A percentile compares a stretch with the other conserved stretches of the same genome.
These are phyloP conservation scores for Boletellus sp. DNA, from an alignment of 768 basidiomycete genomes.

Conservation along the genomic window DNA sequence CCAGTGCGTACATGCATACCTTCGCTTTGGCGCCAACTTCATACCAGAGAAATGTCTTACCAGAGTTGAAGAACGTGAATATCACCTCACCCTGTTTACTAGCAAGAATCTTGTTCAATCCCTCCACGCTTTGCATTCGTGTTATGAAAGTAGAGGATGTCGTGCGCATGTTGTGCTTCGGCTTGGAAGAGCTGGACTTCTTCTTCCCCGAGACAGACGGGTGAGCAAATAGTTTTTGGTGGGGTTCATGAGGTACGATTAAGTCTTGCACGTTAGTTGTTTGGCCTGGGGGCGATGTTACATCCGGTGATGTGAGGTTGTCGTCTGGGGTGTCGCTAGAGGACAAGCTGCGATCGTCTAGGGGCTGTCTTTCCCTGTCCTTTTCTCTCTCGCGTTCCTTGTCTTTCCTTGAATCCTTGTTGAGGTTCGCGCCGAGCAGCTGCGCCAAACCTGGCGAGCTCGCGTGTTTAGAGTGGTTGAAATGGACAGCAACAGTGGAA, in stretches of 20 bases:
- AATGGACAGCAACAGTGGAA: slow-evolving; percentile 59
- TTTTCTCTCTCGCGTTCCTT: slow-evolving; percentile 36
- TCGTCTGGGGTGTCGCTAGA: slow-evolving; percentile 79
- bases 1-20: slow-evolving; percentile 40
- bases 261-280: slow-evolving; percentile 34
- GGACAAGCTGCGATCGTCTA: slow-evolving; percentile 70
- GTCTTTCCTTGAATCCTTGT: slow-evolving; percentile 55
- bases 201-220: slow-evolving; percentile 46
- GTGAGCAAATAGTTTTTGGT: slow-evolving; percentile 62
- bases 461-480: slow-evolving; percentile 51
- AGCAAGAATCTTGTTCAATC: slow-evolving; percentile 63
- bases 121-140: slow-evolving; percentile 78
- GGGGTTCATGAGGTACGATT: slow-evolving; percentile 27
- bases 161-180: slow-evolving; percentile 89
- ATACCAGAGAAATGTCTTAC: slow-evolving; percentile 81
- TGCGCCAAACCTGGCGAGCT: slow-evolving; percentile 63
- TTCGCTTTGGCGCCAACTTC: slow-evolving; percentile 84
- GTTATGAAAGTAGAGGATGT: slow-evolving; percentile 93
- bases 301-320: slow-evolving; percentile 40
- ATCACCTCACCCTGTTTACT: slow-evolving; percentile 82
- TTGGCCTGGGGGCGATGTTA: slow-evolving; percentile 24
- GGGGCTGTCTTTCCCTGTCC: slow-evolving; percentile 36
- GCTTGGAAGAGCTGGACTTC: slow-evolving; percentile 60
- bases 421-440: slow-evolving; percentile 55
- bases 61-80: slow-evolving; percentile 85